Evolutionary conservation across 2,329 filamentous ascomycete species (phyloP), one percentile per base, ranked within the genome.

Genomic region (Pseudofabraea citricarpa): DNA sequence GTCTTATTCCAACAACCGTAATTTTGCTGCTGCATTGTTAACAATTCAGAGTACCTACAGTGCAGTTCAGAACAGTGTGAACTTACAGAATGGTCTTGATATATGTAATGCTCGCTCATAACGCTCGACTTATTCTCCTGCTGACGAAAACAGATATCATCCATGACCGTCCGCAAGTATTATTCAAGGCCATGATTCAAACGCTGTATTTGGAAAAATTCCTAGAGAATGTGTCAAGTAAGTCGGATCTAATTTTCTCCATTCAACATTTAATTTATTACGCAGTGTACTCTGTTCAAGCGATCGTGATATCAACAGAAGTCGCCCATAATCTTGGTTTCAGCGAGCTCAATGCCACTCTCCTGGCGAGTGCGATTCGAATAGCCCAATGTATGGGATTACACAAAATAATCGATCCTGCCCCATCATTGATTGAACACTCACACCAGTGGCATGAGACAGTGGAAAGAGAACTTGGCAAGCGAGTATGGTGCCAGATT

Each of bases 251-350:
- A 12, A 29, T 29, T 12, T 29, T 29, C 5, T 6, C 10, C 62
- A 48, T 64, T 5, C 53, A 61, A 27, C 52, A 58, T 5, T 49
- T 66, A 18, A 61, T 65, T 37, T 47, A 51, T 38, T 53, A 56
- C 35, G 6, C 18, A 41, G 53, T 62, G 41, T 62, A 60, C 36
- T 57, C 59, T 2, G 56, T 64, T 9, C 64, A 65, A 40, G 63
- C 64, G n/a, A 56, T 64, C 23, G 60, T 62, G 16, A 61, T 67
- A 6, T 64, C 63, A 3, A 65, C 63, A 0, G 55, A 64, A 41
- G 53, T 64, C 15, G 64, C 62, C 1, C 64, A 67, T 46, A 65
- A 64, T 32, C 52, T 67, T 5, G 64, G 64, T 2, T 47, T 59
- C 23, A 66, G 63, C 43, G 55, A 64, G 36, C 43, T 63, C 3